Base-by-base conservation (phyloP, 1,284 basidiomycete species). In the Trametes versicolor region DNA sequence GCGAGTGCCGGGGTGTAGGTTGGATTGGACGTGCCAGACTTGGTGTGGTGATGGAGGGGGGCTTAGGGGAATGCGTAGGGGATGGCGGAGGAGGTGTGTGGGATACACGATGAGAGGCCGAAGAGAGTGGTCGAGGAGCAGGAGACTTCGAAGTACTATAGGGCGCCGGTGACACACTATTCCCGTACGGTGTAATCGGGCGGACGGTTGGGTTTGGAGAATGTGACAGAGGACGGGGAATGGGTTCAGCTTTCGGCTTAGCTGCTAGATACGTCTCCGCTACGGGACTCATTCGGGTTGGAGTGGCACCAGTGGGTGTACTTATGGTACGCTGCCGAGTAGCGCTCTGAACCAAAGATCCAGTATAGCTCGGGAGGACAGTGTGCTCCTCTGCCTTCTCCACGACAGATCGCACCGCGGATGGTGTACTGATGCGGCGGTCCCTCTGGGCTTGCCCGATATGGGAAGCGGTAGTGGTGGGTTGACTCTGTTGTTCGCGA, bases 1-100 rank as follows among this genome's bases (percentile, higher is more conserved):
- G 72, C 5, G 82, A 78, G n/a, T 74, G 70, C 43, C 83, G 82
- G 1, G 83, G 82, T 32, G 81, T 76, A 5, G 87, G 87, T 61
- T 83, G 83, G 57, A 88, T 84, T 8, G 85, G 81, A 39, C 87
- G 82, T n/a, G 82, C 81, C n/a, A 88, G 79, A 32, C 82, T 82
- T 5, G 85, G 80, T 1, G 82, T 77, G 2, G 79, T 68, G 9
- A 81, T 67, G 25, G 79, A 74, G 21, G 80, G 19, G 43, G 12
- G 73, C 62, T 79, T 80, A 2, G 77, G 76, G 2, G 80, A 70
- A 15, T 77, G 70, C 15, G 78, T 77, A 15, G 78, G 76, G 1
- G 80, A 71, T 21, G 78, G 72, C 27, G 81, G 76, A 58, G 79
- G 71, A 13, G 77, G 73, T 52, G 73, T 72, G 70, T 65, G 70